phyloP scores from a whole-genome alignment of 176 grass and related monocot genomes.

The Poa pratensis region DNA sequence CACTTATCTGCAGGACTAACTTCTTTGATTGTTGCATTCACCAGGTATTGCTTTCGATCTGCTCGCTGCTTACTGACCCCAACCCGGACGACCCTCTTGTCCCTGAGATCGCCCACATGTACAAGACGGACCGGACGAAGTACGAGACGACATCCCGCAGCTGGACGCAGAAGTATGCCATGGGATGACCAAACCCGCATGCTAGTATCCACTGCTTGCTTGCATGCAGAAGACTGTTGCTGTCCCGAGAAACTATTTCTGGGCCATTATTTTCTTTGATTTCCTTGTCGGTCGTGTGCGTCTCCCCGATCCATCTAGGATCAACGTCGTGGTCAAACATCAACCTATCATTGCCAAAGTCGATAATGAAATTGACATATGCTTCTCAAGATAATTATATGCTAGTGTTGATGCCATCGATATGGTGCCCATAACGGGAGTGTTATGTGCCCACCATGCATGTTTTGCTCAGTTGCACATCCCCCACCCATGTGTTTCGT shows the following conservation, averaged over 20 bases:
- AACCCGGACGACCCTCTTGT: constrained; percentile 78
- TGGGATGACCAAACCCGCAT: constrained; percentile 46
- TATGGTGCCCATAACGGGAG: not conserved
- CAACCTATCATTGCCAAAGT: constrained; percentile 38
- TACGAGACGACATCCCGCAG: constrained; percentile 67
- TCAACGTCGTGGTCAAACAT: constrained; percentile 45
- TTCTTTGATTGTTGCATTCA: not conserved
- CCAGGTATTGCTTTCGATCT: constrained; percentile 76
- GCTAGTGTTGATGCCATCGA: constrained; percentile 36
- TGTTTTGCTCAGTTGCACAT: not conserved
- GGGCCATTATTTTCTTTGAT: constrained; percentile 46
- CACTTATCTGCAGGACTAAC: not conserved
- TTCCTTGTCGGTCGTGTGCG: constrained; percentile 38
- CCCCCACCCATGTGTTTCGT: too few relatives aligned
- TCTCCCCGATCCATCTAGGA: constrained; percentile 51
- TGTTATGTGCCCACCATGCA: not conserved
- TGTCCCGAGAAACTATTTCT: constrained; percentile 39
- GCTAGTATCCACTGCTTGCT: constrained; percentile 36
- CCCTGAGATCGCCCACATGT: constrained; percentile 77
- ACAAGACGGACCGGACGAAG: constrained; percentile 62
- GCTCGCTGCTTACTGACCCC: constrained; percentile 69
- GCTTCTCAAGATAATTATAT: constrained; percentile 37
- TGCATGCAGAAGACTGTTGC: constrained; percentile 40
- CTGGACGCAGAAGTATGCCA: constrained; percentile 80
- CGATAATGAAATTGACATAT: constrained; percentile 51